phyloP scores from a whole-genome alignment of 1,139 yeast species.

The Blastobotrys capitulatus region DNA sequence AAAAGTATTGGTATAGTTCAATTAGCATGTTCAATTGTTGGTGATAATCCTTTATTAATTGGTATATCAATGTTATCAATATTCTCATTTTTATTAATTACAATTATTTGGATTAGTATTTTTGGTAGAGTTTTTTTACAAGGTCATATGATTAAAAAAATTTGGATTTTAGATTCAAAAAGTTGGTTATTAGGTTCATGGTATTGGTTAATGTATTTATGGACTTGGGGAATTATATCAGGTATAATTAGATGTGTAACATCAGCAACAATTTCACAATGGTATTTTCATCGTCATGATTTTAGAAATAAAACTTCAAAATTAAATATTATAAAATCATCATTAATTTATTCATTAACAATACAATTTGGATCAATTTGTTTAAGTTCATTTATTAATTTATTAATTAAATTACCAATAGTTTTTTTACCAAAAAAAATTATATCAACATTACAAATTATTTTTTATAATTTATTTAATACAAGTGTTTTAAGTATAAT shows the following conservation, averaged over 20 bases:
- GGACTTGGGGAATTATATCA: conserved; percentile 40
- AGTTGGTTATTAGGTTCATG: conserved; percentile 35
- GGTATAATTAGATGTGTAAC: conserved; percentile 36
- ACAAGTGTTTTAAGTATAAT: conserved; percentile 31
- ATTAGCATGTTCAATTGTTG: conserved; percentile 33
- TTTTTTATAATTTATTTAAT: conserved; percentile 26
- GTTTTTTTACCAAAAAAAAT: conserved; percentile 33
- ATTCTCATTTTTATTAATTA: conserved; percentile 27
- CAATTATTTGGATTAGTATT: conserved; percentile 36
- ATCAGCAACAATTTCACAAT: conserved; percentile 36
- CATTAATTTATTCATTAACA: conserved; percentile 28
- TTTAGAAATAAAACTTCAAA: conserved; percentile 23
- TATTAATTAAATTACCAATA: conserved; percentile 35
- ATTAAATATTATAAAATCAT: conserved; percentile 23
- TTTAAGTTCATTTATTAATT: conserved; percentile 30
- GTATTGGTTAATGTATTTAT: conserved; percentile 36
- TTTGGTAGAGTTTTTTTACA: conserved; percentile 35
- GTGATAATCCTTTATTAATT: conserved; percentile 31
- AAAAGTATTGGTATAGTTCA: conserved; percentile 36
- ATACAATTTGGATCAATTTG: conserved; percentile 38
- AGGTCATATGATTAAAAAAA: conserved; percentile 29
- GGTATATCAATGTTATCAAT: conserved; percentile 30
- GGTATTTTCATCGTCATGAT: conserved; percentile 36
- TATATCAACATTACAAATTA: conserved; percentile 24
- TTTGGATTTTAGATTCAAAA: conserved; percentile 32